Evolutionary conservation across 2,329 filamentous ascomycete genomes (phyloP), one percentile per base, ranked within the genome.

Genomic region (Cladophialophora immunda): DNA sequence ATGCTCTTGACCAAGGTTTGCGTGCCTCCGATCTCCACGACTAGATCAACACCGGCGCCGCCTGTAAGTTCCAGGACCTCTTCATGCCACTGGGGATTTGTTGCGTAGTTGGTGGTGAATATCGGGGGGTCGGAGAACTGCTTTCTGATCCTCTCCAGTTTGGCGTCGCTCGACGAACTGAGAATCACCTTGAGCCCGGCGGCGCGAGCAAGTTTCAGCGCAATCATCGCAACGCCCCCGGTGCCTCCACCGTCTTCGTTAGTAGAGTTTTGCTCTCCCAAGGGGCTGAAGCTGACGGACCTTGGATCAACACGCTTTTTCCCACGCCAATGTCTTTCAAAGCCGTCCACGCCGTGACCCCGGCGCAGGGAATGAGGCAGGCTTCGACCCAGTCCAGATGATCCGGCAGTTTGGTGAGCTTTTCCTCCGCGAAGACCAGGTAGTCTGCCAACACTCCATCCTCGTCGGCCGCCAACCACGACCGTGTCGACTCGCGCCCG

Each of bases 331-430:
- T 9, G 1, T 76, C 80, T 67, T 79, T 81, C n/a, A 83, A 67
- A 0, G 81, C 79, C 54, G 76, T 74, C 80, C 82, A 84, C 1
- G 82, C 82, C 0, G 82, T 84, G 0, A 79, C 75, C 0, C 80
- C 82, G 22, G 82, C 81, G 41, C 81, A 83, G 0, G 81, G 80
- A 17, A 84, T 75, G 1, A 77, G 77, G 7, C 73, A 72, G 2
- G 79, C 78, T 2, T 76, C 69, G 0, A 73, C 65, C 77, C 78
- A 82, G 38, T 75, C 70, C 19, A 83, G 70, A 60, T 82, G 73
- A 0, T 61, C 62, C 0, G 81, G 81, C 0, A 82, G 60, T 54
- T 78, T 79, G 27, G 69, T 73, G 3, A 83, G 54, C 8, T 73
- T 69, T 36, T 73, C 68, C 68, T 82, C 79, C 27, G 81, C 77